phyloP scores from a whole-genome alignment of 805 yeast species.

The Debaryomyces castellii region DNA sequence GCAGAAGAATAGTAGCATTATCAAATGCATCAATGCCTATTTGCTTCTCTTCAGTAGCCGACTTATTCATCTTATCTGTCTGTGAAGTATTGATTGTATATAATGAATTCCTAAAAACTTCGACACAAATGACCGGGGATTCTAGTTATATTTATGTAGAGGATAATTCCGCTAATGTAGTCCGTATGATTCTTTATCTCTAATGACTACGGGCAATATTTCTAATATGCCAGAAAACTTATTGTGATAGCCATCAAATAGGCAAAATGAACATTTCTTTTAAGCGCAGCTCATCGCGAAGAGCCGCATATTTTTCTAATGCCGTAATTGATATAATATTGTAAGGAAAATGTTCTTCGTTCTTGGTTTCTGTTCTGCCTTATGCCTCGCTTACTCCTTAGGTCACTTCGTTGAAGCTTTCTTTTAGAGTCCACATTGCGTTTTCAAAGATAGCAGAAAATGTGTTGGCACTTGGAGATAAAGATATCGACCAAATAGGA shows the following conservation, averaged over 20 bases:
- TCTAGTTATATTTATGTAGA: background rate
- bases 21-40: background rate
- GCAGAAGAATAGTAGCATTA: background rate
- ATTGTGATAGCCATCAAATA: background rate
- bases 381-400: background rate
- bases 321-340: background rate
- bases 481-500: background rate
- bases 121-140: background rate
- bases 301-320: background rate
- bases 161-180: background rate
- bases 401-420: background rate
- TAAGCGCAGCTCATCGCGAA: slow-evolving; percentile 3
- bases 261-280: slow-evolving; percentile 1
- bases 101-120: background rate
- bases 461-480: background rate
- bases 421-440: background rate
- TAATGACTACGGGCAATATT: background rate
- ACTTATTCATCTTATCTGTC: background rate
- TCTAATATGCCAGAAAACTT: background rate
- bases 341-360: background rate
- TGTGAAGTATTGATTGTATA: background rate
- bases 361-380: background rate
- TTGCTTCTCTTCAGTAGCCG: background rate
- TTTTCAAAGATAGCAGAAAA: background rate
- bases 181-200: background rate